Conservation (phyloP, 345 rosid genomes). For the Rhodamnia rubescens region DNA sequence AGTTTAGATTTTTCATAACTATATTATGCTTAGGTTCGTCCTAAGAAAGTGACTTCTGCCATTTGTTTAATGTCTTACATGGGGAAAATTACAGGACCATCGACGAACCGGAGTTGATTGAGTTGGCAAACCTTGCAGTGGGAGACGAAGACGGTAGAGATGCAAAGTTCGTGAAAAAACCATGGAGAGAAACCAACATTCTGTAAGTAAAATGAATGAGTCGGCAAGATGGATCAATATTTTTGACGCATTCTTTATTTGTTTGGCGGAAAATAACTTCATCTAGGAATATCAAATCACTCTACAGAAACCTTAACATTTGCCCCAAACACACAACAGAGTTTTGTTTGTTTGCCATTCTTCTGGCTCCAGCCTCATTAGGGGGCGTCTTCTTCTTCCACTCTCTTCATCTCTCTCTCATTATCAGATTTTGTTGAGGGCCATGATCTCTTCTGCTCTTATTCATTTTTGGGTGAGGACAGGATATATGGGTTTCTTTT, state of each 20-base stretch:
- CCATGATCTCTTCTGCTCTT: not conserved
- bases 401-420: not conserved
- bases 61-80: not conserved
- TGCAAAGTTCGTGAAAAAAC: not conserved
- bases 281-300: not conserved
- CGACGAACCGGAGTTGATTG: not conserved
- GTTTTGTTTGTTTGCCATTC: not conserved
- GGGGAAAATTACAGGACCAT: not conserved
- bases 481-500: not conserved
- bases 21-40: not conserved
- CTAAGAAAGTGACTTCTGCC: not conserved
- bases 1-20: not conserved
- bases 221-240: not conserved
- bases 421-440: not conserved
- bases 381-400: not conserved
- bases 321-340: not conserved
- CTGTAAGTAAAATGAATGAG: not conserved
- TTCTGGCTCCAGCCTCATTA: not conserved
- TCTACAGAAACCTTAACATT: not conserved
- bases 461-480: not conserved
- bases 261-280: not conserved
- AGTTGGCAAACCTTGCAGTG: not conserved
- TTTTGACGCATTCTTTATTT: not conserved
- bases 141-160: not conserved
- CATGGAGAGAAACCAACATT: not conserved